These are phyloP conservation scores for Eucalyptus marginata DNA, from an alignment of 345 rosid species.

Conservation along the genomic window DNA sequence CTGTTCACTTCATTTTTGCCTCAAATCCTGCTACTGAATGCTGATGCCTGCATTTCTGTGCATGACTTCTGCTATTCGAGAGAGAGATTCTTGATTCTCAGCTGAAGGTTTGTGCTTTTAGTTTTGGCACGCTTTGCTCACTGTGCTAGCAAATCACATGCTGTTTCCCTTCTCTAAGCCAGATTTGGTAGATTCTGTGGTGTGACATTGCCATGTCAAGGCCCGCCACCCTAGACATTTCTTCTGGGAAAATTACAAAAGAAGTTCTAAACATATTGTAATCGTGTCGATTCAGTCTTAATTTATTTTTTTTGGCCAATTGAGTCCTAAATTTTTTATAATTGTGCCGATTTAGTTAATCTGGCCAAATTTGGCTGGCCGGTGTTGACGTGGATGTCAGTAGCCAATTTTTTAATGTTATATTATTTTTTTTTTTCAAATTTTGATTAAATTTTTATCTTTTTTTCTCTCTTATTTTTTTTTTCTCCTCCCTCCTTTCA, in stretches of 20 bases:
- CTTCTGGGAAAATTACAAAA: rapidly evolving
- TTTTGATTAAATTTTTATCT: too few species aligned
- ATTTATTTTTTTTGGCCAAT: too few species aligned
- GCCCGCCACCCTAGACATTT: background rate
- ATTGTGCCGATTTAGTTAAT: rapidly evolving
- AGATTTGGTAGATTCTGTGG: background rate
- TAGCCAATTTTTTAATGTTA: rapidly evolving
- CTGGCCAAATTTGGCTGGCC: rapidly evolving
- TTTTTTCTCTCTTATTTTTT: too few species aligned
- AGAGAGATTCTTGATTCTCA: background rate
- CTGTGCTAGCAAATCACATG: background rate
- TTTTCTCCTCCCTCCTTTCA: too few species aligned
- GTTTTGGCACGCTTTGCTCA: background rate
- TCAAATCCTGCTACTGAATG: background rate
- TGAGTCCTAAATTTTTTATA: too few species aligned
- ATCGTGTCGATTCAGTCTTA: rapidly evolving
- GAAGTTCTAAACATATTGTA: rapidly evolving
- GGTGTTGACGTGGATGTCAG: rapidly evolving
- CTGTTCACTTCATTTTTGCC: background rate
- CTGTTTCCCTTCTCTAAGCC: background rate
- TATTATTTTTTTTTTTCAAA: rapidly evolving
- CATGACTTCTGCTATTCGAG: background rate
- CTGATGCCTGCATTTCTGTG: background rate
- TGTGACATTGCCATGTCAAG: background rate
- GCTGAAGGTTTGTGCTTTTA: background rate